Conservation (phyloP, 768 basidiomycete genomes). For the Butyriboletus loyo region DNA sequence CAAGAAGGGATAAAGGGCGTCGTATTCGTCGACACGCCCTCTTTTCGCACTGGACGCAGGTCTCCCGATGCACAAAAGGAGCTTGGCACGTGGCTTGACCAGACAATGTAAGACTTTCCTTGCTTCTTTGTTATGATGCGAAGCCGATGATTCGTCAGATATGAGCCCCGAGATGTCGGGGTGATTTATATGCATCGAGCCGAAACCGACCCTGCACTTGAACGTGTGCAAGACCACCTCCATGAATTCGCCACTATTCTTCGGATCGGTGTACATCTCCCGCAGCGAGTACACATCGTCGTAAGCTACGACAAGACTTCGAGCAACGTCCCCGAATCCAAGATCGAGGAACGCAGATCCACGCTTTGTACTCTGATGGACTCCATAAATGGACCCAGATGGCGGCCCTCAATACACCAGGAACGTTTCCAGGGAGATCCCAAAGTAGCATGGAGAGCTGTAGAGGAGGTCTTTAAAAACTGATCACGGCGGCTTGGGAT, state of each 20-base stretch:
- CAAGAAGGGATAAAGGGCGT: conserved; percentile 4
- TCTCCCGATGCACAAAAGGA: conserved; percentile 1
- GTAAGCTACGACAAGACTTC: conserved; percentile 13
- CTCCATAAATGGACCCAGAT: background rate
- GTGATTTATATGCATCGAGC: conserved; percentile 19
- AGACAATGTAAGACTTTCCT: background rate
- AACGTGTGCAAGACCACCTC: conserved; percentile 6
- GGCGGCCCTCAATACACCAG: conserved; percentile 3
- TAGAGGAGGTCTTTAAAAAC: conserved; percentile 8
- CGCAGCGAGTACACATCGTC: conserved; percentile 6
- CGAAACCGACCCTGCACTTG: conserved; percentile 12
- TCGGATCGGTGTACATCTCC: background rate
- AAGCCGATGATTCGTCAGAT: background rate
- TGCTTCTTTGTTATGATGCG: background rate
- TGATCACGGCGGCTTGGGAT: background rate
- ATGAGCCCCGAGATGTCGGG: conserved; percentile 1
- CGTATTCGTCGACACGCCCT: conserved; percentile 23
- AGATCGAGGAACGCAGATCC: background rate
- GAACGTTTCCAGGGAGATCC: conserved; percentile 9
- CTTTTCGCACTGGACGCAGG: conserved; percentile 14
- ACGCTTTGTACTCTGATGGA: background rate
- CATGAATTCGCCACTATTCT: background rate
- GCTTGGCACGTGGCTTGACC: conserved; percentile 1
- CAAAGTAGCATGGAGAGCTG: conserved; percentile 9
- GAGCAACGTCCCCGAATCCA: background rate